Conservation (phyloP, 495 filamentous ascomycete genomes). For the Aspergillus conjunctus region DNA sequence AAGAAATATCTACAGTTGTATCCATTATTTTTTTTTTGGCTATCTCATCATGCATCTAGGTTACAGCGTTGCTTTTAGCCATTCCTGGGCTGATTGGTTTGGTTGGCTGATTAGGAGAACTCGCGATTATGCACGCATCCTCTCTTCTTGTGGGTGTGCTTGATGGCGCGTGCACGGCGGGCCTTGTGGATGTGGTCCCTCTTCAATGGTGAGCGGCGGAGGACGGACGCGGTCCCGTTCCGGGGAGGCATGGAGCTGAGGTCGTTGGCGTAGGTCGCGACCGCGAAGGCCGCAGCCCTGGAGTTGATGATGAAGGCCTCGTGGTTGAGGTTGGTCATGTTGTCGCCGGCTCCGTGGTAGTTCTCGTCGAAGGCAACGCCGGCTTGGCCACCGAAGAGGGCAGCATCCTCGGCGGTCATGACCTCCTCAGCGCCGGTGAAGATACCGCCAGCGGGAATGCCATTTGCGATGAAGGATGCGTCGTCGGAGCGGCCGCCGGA, state of each 20-base stretch:
- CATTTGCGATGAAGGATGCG: slow-evolving; percentile 63
- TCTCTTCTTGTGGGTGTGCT: background rate
- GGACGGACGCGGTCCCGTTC: slow-evolving; percentile 9
- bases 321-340: slow-evolving; percentile 58
- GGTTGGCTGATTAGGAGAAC: too few relatives aligned
- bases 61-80: too few relatives aligned
- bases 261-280: slow-evolving; percentile 62
- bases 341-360: slow-evolving; percentile 64
- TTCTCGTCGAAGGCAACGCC: slow-evolving; percentile 62
- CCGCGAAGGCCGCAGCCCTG: slow-evolving; percentile 62
- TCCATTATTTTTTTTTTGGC: too few relatives aligned
- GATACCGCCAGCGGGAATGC: slow-evolving; percentile 65
- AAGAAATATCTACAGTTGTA: too few relatives aligned
- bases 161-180: slow-evolving; percentile 18
- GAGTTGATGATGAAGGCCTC: slow-evolving; percentile 63
- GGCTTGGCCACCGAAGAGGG: slow-evolving; percentile 60
- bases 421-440: slow-evolving; percentile 69
- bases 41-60: too few relatives aligned
- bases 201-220: background rate
- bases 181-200: background rate
- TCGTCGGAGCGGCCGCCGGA: slow-evolving; percentile 73
- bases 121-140: background rate
- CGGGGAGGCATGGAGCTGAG: slow-evolving; percentile 48
- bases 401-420: slow-evolving; percentile 62
- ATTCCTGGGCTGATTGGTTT: too few relatives aligned